These are phyloP conservation scores for Theileria orientalis DNA, from an alignment of 169 alveolate genomes.

Conservation along the genomic window DNA sequence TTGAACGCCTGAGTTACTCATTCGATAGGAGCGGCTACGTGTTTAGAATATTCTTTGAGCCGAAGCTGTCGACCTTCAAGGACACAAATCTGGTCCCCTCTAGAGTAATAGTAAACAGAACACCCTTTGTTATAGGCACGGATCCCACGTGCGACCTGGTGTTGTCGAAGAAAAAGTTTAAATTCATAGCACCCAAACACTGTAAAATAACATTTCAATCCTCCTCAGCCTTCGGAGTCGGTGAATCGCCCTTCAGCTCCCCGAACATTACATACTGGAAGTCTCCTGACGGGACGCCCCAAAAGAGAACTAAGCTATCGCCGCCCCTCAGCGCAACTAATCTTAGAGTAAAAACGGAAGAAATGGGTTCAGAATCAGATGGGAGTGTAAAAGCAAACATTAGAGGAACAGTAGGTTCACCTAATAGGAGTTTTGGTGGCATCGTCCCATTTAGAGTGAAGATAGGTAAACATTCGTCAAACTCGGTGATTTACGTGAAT, in stretches of 20 bases:
- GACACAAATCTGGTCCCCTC: not conserved
- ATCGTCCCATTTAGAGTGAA: constrained; percentile 34
- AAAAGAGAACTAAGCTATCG: no score
- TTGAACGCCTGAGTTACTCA: no score
- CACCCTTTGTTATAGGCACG: constrained; percentile 44
- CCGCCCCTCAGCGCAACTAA: no score
- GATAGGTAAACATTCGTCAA: not conserved
- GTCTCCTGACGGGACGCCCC: no score
- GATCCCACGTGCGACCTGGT: constrained; percentile 47
- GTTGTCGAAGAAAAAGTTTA: not conserved
- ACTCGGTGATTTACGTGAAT: constrained; percentile 33
- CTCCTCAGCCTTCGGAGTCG: no score
- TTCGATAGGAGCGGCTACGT: no score
- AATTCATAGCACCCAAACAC: constrained; percentile 13
- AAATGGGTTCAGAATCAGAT: not conserved
- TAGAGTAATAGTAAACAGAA: constrained; percentile 26
- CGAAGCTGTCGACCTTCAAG: not conserved
- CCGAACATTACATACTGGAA: no score
- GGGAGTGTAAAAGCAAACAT: constrained; percentile 11
- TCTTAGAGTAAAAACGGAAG: not conserved
- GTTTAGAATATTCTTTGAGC: not conserved
- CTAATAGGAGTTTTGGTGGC: no score
- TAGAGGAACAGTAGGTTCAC: no score
- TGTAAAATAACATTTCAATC: constrained; percentile 26
- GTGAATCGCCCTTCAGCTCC: no score